These are phyloP conservation scores for Neurospora hispaniola DNA, from an alignment of 495 filamentous ascomycete species.

Conservation along the genomic window DNA sequence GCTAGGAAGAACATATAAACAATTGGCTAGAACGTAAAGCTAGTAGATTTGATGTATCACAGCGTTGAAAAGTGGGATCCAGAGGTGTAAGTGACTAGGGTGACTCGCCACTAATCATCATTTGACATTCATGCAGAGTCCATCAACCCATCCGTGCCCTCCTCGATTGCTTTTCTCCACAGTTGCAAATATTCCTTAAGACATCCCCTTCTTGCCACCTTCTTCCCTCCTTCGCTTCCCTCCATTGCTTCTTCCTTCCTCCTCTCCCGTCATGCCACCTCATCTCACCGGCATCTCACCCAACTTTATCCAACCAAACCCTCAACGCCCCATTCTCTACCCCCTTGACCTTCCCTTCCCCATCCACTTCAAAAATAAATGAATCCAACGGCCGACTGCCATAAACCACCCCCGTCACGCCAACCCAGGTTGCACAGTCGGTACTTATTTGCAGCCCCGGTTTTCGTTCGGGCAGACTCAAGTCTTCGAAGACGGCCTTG, in stretches of 20 bases:
- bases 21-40: background rate
- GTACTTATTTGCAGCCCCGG: constrained; percentile 18
- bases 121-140: background rate
- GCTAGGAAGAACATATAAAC: too few relatives aligned
- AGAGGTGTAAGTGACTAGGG: background rate
- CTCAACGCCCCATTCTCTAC: constrained; percentile 31
- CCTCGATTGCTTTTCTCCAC: background rate
- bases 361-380: constrained; percentile 33
- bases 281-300: background rate
- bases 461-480: constrained; percentile 7
- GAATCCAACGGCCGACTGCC: constrained; percentile 27
- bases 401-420: constrained; percentile 25
- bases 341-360: constrained; percentile 21
- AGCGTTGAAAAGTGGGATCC: background rate
- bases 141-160: background rate
- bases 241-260: background rate
- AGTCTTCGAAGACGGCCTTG: constrained; percentile 34
- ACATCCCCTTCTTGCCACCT: background rate
- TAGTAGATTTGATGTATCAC: background rate
- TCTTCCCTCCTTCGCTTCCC: background rate
- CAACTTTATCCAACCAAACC: constrained; percentile 22
- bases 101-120: too few relatives aligned
- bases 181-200: background rate
- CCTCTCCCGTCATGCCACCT: background rate
- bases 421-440: constrained; percentile 31